Base-by-base conservation (phyloP, 306 rosid genomes). In the Lathyrus tuberosus region DNA sequence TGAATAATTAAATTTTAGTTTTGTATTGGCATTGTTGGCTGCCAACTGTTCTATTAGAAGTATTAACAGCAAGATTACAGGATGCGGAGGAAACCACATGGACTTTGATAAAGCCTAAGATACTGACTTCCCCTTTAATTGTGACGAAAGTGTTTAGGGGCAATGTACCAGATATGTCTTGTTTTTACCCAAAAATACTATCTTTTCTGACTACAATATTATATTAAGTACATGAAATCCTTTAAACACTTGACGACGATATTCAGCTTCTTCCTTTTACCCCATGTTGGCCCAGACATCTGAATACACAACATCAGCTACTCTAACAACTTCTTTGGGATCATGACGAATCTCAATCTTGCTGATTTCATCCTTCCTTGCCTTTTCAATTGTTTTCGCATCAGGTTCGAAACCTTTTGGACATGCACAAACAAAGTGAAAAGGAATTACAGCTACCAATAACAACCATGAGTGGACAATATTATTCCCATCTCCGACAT, bases 401-500 rank as follows among this genome's bases (percentile, higher is more conserved):
- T 94, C 96, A 43, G 99, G 97, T 84, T 94, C 97, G 76, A 88
- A 94, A 73, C 96, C 97, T 78, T 89, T 81, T 9, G 97, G 97
- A 66, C 99, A 94, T 6, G 85, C 95, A 61, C 97, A 88, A 58
- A 91, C 89, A 13, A 94, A 94, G 89, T 94, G 99, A 82, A 94
- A 85, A 24, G 96, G 96, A 48, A 94, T 31, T 58, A 94, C 87
- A 12, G 97, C 73, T 47, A 97, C 99, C 88, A 94, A 3, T 81
- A 90, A 71, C 87, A 94, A 69, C 99, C 99, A 94, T 5, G 98
- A 90, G 80, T 94, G 97, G 76, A 91, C 99, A 84, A 94, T 26
- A 77, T 94, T 94, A 88, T 94, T 94, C 73, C 97, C 99, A 76
- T 94, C 99, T 73, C 97, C 99, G 59, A 94, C 96, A 62, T 94